Conservation (phyloP, 192 early-diverging fungal species). For the Backusella sp. region DNA sequence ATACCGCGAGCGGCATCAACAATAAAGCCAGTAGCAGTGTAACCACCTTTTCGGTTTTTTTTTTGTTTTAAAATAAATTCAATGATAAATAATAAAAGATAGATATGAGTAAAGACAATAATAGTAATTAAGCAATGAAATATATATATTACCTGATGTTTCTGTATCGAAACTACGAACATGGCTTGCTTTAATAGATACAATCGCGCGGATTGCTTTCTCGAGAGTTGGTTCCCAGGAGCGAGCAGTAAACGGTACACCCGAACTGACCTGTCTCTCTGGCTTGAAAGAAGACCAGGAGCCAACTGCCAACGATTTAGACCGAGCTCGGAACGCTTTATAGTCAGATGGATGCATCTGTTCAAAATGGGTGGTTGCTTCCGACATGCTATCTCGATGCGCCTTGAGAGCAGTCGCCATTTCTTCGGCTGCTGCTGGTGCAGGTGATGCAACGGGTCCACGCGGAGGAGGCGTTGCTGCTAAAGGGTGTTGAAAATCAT, state of each 20-base stretch:
- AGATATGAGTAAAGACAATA: background rate
- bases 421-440: conserved; percentile 7
- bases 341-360: conserved; percentile 5
- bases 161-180: conserved; percentile 80
- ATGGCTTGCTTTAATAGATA: conserved; percentile 75
- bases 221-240: conserved; percentile 74
- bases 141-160: conserved; percentile 56
- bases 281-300: conserved; percentile 9
- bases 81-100: background rate
- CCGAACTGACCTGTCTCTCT: conserved; percentile 8
- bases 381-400: conserved; percentile 19
- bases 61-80: background rate
- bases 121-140: background rate
- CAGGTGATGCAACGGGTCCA: conserved; percentile 10
- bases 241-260: conserved; percentile 26
- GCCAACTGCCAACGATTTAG: conserved; percentile 36
- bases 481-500: conserved; percentile 16
- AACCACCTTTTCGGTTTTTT: conserved; percentile 37
- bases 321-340: conserved; percentile 22
- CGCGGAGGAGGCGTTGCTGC: background rate
- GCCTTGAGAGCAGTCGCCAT: conserved; percentile 2
- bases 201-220: conserved; percentile 70
- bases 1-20: conserved; percentile 75
- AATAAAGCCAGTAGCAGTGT: conserved; percentile 72
- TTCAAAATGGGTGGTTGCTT: conserved; percentile 13